Conservation (phyloP, 208 protist species). For the Trypanosoma melophagium region DNA sequence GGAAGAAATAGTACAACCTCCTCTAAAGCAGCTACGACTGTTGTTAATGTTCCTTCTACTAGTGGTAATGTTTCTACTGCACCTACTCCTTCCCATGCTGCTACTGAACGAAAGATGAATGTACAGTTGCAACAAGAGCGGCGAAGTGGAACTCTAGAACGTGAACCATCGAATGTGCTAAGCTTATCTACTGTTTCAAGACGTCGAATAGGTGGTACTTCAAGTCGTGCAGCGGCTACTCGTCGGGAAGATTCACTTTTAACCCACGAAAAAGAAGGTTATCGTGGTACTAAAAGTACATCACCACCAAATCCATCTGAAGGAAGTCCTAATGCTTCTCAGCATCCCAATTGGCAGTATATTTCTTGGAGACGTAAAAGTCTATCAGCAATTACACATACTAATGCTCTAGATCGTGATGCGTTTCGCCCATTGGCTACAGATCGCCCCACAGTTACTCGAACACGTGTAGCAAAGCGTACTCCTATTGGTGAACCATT, state of each 20-base stretch:
- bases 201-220: neutral
- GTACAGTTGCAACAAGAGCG: neutral
- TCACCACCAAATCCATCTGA: neutral
- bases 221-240: neutral
- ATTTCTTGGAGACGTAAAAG: slow-evolving; percentile 21
- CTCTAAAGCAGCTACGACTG: neutral
- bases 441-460: slow-evolving; percentile 8
- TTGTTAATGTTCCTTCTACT: neutral
- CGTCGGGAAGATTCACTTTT: neutral
- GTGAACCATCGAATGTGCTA: neutral
- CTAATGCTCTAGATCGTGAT: slow-evolving; percentile 8
- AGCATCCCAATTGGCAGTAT: slow-evolving; percentile 2
- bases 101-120: neutral
- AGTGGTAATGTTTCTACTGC: neutral
- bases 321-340: neutral
- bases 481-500: neutral
- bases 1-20: neutral
- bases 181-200: neutral
- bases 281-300: slow-evolving; percentile 3
- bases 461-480: neutral
- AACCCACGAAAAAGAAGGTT: slow-evolving; percentile 5
- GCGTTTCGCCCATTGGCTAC: slow-evolving; percentile 16
- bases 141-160: neutral
- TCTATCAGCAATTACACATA: slow-evolving; percentile 20
- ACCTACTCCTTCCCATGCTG: neutral